Base-by-base conservation (phyloP, 495 filamentous ascomycete species). In the Coniosporium apollinis region DNA sequence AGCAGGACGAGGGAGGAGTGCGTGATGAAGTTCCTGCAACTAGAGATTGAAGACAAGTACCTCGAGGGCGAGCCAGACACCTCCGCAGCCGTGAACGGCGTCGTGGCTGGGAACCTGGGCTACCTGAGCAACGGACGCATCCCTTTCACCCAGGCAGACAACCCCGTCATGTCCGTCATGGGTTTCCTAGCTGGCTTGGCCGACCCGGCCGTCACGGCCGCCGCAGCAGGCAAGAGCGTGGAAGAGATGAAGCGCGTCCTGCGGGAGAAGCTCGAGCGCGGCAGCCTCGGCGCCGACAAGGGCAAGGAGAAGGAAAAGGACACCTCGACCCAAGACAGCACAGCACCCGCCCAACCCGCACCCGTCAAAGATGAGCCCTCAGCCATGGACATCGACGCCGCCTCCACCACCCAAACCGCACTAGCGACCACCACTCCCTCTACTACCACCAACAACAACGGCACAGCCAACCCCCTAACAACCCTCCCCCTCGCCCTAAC, bases 1-100 rank as follows among this genome's bases (percentile, higher is more conserved):
- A 85, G 82, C 2, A 71, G 85, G 29, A 93, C 83, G n/a, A 68
- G 82, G 24, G 89, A 97, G 59, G 83, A 97, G 60, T 97, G 89
- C 56, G 84, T 94, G 18, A 62, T 94, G 47, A 86, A 93, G 51
- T 97, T 97, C 64, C 59, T 97, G 42, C 82, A 91, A 49, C 51
- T 58, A 10, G 55, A 56, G 24, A 58, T 63, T 34, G 55, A 57
- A 33, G 57, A 61, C 43, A 49, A 54, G 33, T 61, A 61, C 34
- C 40, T 60, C 16, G 56, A 61, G 24, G 45, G 50, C 19, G 55
- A 85, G 46, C 70, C 72, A 0, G 70, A 73, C 30, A 42, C 33
- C 39, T 34, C 45, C 22, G 28, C 22, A 5, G 37, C 43, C 5
- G 48, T 69, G 16, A 63, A 69, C 11, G 64, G 65, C 10, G 67